phyloP scores from a whole-genome alignment of 306 rosid genomes.

The Bauhinia variegata region DNA sequence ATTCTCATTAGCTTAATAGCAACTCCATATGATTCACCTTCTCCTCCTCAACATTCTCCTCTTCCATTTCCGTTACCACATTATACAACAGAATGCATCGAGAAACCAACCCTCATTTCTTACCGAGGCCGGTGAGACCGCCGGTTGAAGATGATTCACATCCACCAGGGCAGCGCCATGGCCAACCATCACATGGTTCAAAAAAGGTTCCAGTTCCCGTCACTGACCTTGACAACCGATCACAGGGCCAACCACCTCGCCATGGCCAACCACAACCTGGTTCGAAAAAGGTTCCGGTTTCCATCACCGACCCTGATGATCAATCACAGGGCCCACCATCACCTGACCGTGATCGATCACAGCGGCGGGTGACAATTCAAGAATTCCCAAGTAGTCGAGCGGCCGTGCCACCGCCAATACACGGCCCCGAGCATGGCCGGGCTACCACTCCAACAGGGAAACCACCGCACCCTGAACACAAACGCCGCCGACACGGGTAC shows the following conservation, averaged over 20 bases:
- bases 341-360: too few relatives aligned
- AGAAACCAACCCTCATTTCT: constrained; percentile 82
- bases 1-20: constrained; percentile 43
- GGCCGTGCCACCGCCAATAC: constrained; percentile 10
- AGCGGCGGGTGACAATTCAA: constrained; percentile 34
- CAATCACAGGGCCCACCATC: too few relatives aligned
- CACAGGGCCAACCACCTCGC: too few relatives aligned
- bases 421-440: not conserved
- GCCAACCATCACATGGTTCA: not conserved
- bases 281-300: too few relatives aligned
- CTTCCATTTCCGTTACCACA: not conserved
- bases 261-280: too few relatives aligned
- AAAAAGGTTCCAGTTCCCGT: not conserved
- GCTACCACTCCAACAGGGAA: not conserved
- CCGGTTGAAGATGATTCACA: constrained; percentile 27
- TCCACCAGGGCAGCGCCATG: constrained; percentile 20
- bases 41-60: constrained; percentile 32
- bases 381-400: constrained; percentile 18
- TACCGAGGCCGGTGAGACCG: constrained; percentile 39
- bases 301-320: too few relatives aligned
- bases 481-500: not conserved
- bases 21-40: constrained; percentile 27
- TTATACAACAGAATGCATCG: not conserved
- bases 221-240: too few relatives aligned
- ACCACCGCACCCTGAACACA: constrained; percentile 3